phyloP scores from a whole-genome alignment of 306 rosid species.

The Lotus japonicus region DNA sequence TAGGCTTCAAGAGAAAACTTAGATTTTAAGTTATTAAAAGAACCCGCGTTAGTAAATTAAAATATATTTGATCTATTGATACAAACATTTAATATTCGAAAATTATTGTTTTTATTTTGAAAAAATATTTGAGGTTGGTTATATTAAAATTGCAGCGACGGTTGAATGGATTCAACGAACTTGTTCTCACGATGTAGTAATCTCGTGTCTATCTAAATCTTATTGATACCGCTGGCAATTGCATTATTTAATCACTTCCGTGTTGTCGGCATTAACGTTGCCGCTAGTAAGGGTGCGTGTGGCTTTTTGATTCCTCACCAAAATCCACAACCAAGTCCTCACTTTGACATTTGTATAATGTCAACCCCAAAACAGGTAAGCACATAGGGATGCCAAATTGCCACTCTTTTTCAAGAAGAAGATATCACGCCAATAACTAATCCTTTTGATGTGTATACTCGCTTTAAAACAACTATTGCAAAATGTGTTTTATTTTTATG shows the following conservation, averaged over 20 bases:
- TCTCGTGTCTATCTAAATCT: background rate
- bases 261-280: conserved; percentile 14
- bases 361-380: conserved; percentile 27
- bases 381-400: conserved; percentile 25
- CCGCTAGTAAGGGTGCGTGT: conserved; percentile 12
- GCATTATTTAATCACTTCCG: conserved; percentile 14
- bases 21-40: too few species aligned
- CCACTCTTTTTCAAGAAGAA: too few species aligned
- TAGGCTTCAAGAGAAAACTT: too few species aligned
- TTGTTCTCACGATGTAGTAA: background rate
- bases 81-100: too few species aligned
- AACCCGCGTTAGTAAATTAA: too few species aligned
- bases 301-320: background rate
- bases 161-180: conserved; percentile 17
- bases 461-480: too few species aligned
- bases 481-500: too few species aligned
- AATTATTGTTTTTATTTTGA: too few species aligned
- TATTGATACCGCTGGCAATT: background rate
- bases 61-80: too few species aligned
- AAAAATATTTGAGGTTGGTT: too few species aligned
- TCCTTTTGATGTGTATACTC: too few species aligned
- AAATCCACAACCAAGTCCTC: background rate
- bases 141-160: background rate
- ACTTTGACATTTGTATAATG: conserved; percentile 32
- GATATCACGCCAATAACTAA: too few species aligned